Percentiles rank a stretch among this genome's conserved stretches.
Conservation (phyloP, 768 basidiomycete genomes). For the Suillus lakei region DNA sequence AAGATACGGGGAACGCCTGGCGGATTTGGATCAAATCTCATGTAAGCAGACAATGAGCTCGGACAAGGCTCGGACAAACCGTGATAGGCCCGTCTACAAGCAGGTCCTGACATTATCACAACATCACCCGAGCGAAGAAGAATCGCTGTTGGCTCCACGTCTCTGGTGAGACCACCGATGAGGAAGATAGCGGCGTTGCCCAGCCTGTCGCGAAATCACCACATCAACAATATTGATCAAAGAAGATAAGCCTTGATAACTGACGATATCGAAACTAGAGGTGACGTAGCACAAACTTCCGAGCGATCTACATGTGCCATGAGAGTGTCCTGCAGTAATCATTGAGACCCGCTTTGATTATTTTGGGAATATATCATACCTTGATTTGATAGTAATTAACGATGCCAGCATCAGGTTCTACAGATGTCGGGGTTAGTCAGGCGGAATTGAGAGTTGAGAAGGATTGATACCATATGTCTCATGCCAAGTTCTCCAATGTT, state of each 20-base stretch:
- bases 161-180: constrained; percentile 82
- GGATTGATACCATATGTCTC: constrained; percentile 76
- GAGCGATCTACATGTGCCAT: constrained; percentile 99
- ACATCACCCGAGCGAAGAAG: constrained; percentile 91
- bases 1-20: constrained; percentile 88
- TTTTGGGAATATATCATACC: constrained; percentile 32
- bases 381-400: constrained; percentile 93
- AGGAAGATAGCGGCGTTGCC: constrained; percentile 91
- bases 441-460: neutral
- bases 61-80: constrained; percentile 55
- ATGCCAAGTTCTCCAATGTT: constrained; percentile 76
- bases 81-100: constrained; percentile 88
- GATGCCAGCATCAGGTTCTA: constrained; percentile 95
- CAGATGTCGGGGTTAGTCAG: constrained; percentile 9
- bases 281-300: constrained; percentile 90
- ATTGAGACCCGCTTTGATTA: neutral
- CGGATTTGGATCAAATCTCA: neutral
- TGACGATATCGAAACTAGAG: constrained; percentile 93
- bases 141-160: constrained; percentile 77
- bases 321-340: constrained; percentile 70
- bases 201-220: constrained; percentile 51
- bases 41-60: neutral
- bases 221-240: neutral
- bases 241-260: constrained; percentile 27
- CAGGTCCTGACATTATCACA: constrained; percentile 90